Base-by-base conservation (phyloP, 305 asterid species). In the Salvia sclarea region DNA sequence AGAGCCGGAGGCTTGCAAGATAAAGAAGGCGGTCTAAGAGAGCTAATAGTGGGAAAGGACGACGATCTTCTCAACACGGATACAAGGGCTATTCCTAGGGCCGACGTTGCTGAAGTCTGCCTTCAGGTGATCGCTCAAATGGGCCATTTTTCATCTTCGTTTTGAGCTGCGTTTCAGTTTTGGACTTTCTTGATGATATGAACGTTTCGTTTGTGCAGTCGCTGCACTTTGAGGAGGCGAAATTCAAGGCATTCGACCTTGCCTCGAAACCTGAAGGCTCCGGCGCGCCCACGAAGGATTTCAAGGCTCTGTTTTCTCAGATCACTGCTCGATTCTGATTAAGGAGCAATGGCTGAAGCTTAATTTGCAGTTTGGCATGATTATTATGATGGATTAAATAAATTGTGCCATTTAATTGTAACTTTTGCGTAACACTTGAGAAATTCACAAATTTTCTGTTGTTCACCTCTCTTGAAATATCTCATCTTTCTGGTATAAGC, bases 1-100 rank as follows among this genome's bases (percentile, higher is more conserved):
- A 90, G 98, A 79, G 96, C 98, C 55, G 97, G 97, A 64, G 97
- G 98, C 10, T 76, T 93, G 86, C 95, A 80, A 83, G 98, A 93
- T 61, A 88, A 79, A 80, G 98, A 90, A 33, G 98, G 96, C 8
- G 96, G 98, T 12, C 25, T 82, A 12, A 67, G 98, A 75, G 95
- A 93, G 78, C 82, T 93, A 63, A 74, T 88, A 38, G 83, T 93
- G 4, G 97, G 98, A 12, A 90, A 90, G 73, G 97, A 93, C 0
- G 98, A 93, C 33, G 97, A 87, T 64, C 95, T 93, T 70, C 97
- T 90, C 45, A 59, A 84, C 82, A 87, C 95, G 41, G 95, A 90
- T 6, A 90, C 92, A 9, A 85, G 76, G 79, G 76, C 91, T 40
- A 80, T 93, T 37, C 66, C 96, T 49, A 83, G 97, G 49, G 81